These are phyloP conservation scores for Blastobotrys ciferrii DNA, from an alignment of 1,139 yeast genomes.

Conservation along the genomic window DNA sequence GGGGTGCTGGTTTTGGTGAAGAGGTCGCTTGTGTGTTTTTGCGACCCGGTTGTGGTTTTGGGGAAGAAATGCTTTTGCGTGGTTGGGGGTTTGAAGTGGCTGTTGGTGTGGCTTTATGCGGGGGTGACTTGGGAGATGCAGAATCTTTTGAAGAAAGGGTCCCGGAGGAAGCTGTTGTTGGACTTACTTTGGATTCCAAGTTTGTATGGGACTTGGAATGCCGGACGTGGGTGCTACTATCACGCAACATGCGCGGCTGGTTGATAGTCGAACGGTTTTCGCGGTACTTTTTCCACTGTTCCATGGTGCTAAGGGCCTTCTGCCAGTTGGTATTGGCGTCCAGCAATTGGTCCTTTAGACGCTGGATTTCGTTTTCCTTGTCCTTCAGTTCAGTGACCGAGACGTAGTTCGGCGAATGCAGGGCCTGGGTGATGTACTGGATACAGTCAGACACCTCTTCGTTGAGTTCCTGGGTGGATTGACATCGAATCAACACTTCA, in stretches of 20 bases:
- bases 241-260: constrained; percentile 7
- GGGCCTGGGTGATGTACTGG: constrained; percentile 20
- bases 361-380: constrained; percentile 24
- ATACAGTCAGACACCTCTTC: constrained; percentile 23
- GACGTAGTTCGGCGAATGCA: constrained; percentile 29
- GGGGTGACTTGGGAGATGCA: neutral
- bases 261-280: constrained; percentile 12
- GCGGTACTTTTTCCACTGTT: constrained; percentile 32
- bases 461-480: constrained; percentile 22
- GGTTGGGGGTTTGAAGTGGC: no score
- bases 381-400: constrained; percentile 26
- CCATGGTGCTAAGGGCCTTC: constrained; percentile 32
- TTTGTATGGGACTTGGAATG: neutral
- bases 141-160: neutral
- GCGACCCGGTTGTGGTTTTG: no score
- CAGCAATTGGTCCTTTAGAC: constrained; percentile 26
- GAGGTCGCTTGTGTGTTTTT: neutral
- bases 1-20: neutral
- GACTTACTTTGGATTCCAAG: neutral
- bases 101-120: neutral
- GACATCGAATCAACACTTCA: constrained; percentile 23
- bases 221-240: neutral
- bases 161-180: neutral
- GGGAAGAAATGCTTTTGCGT: no score
- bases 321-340: constrained; percentile 32